phyloP scores from a whole-genome alignment of 2,329 filamentous ascomycete genomes.

The Claviceps maximensis region DNA sequence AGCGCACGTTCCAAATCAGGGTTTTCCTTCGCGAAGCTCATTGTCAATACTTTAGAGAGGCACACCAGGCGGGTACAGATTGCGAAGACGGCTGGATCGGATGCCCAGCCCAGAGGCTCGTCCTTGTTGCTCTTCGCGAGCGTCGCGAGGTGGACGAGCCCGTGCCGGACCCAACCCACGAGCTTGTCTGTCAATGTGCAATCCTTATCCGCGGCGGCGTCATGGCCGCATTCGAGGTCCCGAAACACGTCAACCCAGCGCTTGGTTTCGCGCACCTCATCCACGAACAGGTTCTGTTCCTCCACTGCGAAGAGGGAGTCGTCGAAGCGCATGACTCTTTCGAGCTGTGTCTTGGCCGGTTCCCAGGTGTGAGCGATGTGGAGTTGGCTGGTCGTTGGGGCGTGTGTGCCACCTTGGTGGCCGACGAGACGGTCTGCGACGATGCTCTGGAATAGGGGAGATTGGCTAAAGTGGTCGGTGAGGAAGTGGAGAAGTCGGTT shows the following conservation, averaged over 20 bases:
- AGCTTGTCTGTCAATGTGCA: constrained; percentile 19
- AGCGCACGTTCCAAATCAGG: constrained; percentile 7
- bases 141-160: constrained; percentile 29
- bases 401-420: constrained; percentile 8
- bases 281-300: constrained; percentile 88
- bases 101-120: constrained; percentile 60
- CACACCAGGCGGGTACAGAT: constrained; percentile 38
- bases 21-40: constrained; percentile 1
- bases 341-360: constrained; percentile 26
- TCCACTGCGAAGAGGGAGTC: constrained; percentile 72
- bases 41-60: constrained; percentile 22
- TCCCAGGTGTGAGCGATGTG: constrained; percentile 5
- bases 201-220: not conserved
- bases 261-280: constrained; percentile 60
- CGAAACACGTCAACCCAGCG: constrained; percentile 49
- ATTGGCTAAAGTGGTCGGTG: constrained; percentile 19
- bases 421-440: constrained; percentile 29
- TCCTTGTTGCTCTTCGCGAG: constrained; percentile 30
- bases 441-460: constrained; percentile 24
- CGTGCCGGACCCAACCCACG: constrained; percentile 35
- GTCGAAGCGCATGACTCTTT: constrained; percentile 37
- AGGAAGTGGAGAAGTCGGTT: constrained; percentile 32
- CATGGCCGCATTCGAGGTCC: constrained; percentile 9
- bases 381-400: not conserved
- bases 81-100: constrained; percentile 53